Evolutionary conservation across 108 stramenopile species (phyloP).

Genomic region (Conticribra weissflogii): DNA sequence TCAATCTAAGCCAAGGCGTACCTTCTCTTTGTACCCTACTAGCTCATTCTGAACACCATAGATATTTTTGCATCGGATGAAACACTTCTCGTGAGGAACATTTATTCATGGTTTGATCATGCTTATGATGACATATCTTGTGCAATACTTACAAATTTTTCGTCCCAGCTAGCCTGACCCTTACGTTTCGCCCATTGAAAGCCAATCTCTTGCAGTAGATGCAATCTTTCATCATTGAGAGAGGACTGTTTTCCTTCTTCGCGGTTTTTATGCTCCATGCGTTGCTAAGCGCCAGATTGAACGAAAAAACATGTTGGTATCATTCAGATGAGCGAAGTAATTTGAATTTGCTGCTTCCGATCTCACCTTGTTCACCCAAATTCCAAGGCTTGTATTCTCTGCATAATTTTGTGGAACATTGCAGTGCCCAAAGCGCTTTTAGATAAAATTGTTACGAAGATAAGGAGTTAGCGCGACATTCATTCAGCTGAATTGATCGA

Average conservation of each 20-base stretch:
- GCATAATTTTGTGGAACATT: slow-evolving; percentile 79
- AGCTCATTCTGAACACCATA: slow-evolving; percentile 25
- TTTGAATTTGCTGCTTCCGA: background rate
- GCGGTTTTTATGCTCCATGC: slow-evolving; percentile 50
- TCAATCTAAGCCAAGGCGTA: too few species aligned
- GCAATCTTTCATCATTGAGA: slow-evolving; percentile 35
- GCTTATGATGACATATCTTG: background rate
- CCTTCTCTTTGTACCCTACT: slow-evolving; percentile 23
- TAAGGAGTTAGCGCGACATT: too few species aligned
- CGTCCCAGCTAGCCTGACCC: slow-evolving; percentile 54
- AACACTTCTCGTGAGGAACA: too few species aligned
- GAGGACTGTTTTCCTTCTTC: slow-evolving; percentile 45
- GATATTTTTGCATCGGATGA: background rate
- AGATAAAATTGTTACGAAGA: too few species aligned
- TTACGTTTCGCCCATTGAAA: slow-evolving; percentile 56
- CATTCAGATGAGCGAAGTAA: background rate
- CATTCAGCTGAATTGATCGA: too few species aligned
- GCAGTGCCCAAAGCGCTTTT: slow-evolving; percentile 59
- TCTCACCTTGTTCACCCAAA: slow-evolving; percentile 68
- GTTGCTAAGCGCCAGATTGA: slow-evolving; percentile 30
- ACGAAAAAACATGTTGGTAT: background rate
- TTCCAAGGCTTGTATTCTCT: slow-evolving; percentile 71
- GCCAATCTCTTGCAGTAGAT: slow-evolving; percentile 33
- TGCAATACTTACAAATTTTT: slow-evolving; percentile 43
- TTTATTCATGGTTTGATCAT: too few species aligned